phyloP scores from a whole-genome alignment of 441 rosid genomes.

The Euphorbia celastroides region DNA sequence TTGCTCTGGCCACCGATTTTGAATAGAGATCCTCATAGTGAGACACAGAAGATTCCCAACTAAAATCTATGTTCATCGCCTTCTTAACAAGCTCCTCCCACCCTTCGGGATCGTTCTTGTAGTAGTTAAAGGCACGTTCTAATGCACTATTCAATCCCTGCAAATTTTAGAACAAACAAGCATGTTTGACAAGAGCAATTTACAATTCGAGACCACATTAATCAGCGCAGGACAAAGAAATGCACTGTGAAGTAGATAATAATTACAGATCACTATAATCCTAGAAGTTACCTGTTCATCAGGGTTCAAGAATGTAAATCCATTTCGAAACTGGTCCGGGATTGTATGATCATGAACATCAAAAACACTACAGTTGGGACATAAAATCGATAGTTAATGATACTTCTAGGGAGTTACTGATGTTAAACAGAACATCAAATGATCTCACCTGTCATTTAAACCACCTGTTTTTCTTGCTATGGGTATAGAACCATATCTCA shows the following conservation, averaged over 20 bases:
- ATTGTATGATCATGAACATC: slow-evolving; percentile 76
- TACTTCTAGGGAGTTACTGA: slow-evolving; percentile 4
- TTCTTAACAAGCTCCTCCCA: slow-evolving; percentile 64
- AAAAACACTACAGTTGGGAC: slow-evolving; percentile 49
- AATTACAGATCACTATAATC: neutral
- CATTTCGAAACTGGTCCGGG: slow-evolving; percentile 62
- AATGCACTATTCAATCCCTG: slow-evolving; percentile 63
- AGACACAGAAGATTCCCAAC: slow-evolving; percentile 75
- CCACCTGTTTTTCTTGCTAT: slow-evolving; percentile 90
- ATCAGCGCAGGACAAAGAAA: neutral
- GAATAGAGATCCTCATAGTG: slow-evolving; percentile 81
- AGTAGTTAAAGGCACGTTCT: slow-evolving; percentile 69
- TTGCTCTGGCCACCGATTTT: slow-evolving; percentile 63
- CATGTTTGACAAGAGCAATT: too few relatives aligned
- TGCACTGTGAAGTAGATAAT: neutral
- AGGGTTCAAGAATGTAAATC: slow-evolving; percentile 62
- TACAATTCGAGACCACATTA: neutral
- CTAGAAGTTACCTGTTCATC: slow-evolving; percentile 62
- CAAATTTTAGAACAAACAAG: too few relatives aligned
- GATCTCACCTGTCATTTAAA: slow-evolving; percentile 72
- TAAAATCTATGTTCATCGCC: slow-evolving; percentile 81
- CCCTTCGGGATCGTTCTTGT: slow-evolving; percentile 33
- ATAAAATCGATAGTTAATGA: slow-evolving; percentile 3
- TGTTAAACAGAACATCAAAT: slow-evolving; percentile 1
- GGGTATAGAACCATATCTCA: slow-evolving; percentile 90